Conservation (phyloP, 306 rosid genomes). For the Sesbania bispinosa region DNA sequence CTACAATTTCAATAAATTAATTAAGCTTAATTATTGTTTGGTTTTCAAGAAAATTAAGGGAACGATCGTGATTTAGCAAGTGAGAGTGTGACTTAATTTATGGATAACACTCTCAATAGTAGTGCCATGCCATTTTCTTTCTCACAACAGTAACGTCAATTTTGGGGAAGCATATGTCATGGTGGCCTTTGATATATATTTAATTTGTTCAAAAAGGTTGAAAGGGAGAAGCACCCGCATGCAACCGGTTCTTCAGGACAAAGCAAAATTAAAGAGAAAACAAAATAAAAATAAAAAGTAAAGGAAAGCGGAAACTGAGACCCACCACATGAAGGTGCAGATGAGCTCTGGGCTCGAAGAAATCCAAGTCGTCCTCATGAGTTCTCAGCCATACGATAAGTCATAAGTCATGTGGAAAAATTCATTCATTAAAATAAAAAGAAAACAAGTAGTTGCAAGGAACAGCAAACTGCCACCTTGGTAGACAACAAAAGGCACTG, state of each 20-base stretch:
- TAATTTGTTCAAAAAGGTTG: neutral
- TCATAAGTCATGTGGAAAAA: neutral
- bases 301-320: constrained; percentile 32
- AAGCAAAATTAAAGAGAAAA: constrained; percentile 22
- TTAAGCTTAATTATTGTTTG: neutral
- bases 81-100: too few species aligned
- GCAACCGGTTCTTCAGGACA: constrained; percentile 29
- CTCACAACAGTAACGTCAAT: constrained; percentile 25
- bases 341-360: constrained; percentile 71
- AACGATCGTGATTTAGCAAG: too few species aligned
- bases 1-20: neutral
- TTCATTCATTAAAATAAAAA: neutral
- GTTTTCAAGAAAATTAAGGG: constrained; percentile 14
- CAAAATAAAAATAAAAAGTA: neutral
- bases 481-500: constrained; percentile 39
- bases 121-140: constrained; percentile 1
- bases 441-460: neutral
- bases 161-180: constrained; percentile 23
- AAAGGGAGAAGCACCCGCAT: constrained; percentile 20
- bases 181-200: constrained; percentile 16
- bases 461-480: constrained; percentile 51
- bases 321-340: constrained; percentile 51
- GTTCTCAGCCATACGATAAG: constrained; percentile 20
- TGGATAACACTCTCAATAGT: neutral
- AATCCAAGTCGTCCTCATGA: constrained; percentile 27